phyloP scores from a whole-genome alignment of 2,329 filamentous ascomycete species.

The Trichoderma harzianum region DNA sequence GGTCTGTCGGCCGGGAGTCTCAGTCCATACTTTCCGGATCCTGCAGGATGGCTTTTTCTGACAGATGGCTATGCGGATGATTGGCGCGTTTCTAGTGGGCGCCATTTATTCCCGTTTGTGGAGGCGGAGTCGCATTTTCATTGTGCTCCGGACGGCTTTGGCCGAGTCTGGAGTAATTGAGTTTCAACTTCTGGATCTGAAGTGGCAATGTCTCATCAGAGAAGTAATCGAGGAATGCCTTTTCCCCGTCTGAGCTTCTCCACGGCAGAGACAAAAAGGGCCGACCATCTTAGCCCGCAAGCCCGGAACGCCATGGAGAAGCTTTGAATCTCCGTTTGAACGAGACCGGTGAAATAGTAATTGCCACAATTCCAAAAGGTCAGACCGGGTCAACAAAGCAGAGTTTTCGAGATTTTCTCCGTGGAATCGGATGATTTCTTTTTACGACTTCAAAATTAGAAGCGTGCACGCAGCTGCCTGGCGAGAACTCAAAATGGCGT shows the following conservation, averaged over 20 bases:
- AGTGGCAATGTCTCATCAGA: not conserved
- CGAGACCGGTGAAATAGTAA: not conserved
- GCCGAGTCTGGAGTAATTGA: not conserved
- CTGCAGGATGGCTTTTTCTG: slow-evolving; percentile 4
- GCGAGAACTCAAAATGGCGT: not conserved
- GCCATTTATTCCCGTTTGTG: slow-evolving; percentile 11
- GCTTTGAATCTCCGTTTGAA: not conserved
- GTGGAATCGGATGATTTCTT: not conserved
- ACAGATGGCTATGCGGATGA: not conserved
- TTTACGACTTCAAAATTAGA: not conserved
- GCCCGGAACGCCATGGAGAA: not conserved
- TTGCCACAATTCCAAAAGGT: slow-evolving; percentile 5
- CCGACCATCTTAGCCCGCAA: not conserved
- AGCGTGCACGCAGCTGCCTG: not conserved
- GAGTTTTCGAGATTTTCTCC: not conserved
- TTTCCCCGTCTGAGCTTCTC: not conserved
- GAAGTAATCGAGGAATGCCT: not conserved
- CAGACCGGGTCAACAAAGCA: not conserved
- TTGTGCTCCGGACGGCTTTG: not conserved
- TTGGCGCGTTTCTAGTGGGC: not conserved
- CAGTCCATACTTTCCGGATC: not conserved
- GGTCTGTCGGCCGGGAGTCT: slow-evolving; percentile 5
- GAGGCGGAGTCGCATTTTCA: slow-evolving; percentile 8
- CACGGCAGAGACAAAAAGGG: not conserved
- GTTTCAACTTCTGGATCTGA: not conserved